These are phyloP conservation scores for Claviceps humidiphila DNA, from an alignment of 2,329 filamentous ascomycete species.

Conservation along the genomic window DNA sequence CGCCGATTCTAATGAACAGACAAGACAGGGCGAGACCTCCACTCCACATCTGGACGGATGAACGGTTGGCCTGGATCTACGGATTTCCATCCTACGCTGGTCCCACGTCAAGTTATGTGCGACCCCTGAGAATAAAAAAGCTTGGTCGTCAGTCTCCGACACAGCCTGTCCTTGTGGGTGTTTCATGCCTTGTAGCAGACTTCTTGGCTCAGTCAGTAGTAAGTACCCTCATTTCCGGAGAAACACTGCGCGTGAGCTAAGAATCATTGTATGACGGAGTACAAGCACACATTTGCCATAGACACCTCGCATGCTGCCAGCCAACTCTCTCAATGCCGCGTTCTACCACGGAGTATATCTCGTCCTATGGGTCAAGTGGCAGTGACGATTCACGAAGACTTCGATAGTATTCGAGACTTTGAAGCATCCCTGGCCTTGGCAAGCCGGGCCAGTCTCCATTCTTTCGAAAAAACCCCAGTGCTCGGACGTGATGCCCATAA, in stretches of 20 bases:
- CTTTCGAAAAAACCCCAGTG: constrained; percentile 2
- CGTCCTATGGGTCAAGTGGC: not conserved
- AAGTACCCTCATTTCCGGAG: not conserved
- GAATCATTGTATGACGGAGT: not conserved
- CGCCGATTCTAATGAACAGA: not conserved
- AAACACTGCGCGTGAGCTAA: not conserved
- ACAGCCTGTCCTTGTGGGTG: constrained; percentile 4
- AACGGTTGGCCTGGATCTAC: constrained; percentile 2
- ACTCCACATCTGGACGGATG: not conserved
- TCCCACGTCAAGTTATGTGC: constrained; percentile 7
- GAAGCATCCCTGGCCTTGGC: constrained; percentile 1
- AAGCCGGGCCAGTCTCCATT: constrained; percentile 1
- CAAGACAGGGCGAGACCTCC: not conserved
- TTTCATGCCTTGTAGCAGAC: constrained; percentile 11
- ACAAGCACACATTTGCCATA: not conserved
- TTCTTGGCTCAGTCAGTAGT: constrained; percentile 1
- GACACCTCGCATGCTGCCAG: not conserved
- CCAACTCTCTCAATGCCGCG: not conserved
- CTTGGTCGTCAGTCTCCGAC: constrained; percentile 5
- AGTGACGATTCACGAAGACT: not conserved
- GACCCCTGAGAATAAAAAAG: constrained; percentile 6
- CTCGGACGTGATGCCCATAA: constrained; percentile 3
- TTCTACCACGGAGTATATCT: not conserved
- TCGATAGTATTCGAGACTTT: not conserved
- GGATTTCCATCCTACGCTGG: constrained; percentile 6